Percentiles rank a stretch among this genome's conserved stretches.
These are phyloP conservation scores for Eragrostis tef DNA, from an alignment of 202 grass and related monocot genomes.

Conservation along the genomic window DNA sequence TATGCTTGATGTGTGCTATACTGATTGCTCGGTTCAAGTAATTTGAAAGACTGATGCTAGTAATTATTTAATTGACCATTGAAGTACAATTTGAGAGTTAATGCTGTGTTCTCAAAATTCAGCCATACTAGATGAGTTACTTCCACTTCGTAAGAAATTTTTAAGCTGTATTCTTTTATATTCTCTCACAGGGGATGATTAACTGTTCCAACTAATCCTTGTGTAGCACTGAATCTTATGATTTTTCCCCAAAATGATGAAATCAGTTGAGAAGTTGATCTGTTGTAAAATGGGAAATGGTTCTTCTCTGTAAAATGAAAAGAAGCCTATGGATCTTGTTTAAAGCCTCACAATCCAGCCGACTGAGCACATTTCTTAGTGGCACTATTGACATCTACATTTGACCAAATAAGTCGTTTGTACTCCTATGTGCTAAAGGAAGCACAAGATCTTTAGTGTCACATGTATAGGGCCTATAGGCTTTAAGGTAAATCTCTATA, in stretches of 20 bases:
- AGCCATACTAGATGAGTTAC: background rate
- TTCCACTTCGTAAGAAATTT: background rate
- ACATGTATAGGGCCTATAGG: background rate
- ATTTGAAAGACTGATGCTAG: slow-evolving; percentile 32
- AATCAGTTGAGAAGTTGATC: slow-evolving; percentile 11
- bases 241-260: slow-evolving; percentile 37
- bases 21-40: background rate
- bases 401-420: background rate
- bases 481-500: background rate
- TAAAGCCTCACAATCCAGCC: slow-evolving; percentile 29
- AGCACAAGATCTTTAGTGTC: background rate
- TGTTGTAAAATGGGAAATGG: background rate
- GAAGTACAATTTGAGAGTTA: background rate
- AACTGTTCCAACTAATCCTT: background rate
- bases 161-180: background rate
- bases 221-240: slow-evolving; percentile 2
- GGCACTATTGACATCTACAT: background rate
- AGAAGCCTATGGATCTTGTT: slow-evolving; percentile 7
- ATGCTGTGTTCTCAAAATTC: background rate
- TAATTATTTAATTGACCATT: background rate
- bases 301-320: slow-evolving; percentile 20
- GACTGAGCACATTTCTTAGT: background rate
- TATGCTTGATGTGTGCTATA: background rate
- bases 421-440: background rate
- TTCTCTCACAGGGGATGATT: background rate